Base-by-base conservation (phyloP, 1,284 basidiomycete genomes). In the Coniophora puteana region DNA sequence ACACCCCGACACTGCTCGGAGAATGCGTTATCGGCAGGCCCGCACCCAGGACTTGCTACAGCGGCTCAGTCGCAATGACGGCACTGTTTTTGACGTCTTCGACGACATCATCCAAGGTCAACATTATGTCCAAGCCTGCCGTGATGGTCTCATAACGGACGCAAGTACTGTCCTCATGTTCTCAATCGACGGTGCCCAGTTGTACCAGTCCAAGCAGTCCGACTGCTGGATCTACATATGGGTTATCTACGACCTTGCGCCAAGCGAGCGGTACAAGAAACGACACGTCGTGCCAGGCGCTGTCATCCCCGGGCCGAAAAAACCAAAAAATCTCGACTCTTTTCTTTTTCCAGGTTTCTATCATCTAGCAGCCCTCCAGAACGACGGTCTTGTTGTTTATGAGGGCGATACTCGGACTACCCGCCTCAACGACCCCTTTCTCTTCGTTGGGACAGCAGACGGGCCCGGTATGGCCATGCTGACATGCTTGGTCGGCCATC, bases 151-250 rank as follows among this genome's bases (percentile, higher is more conserved):
- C 10, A 40, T 44, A 18, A n/a, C 33, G 2, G 40, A 46, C 3
- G 43, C 54, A 21, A 56, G 67, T 37, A 52, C 54, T 8, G 25
- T 56, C 11, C 32, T 67, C 1, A 47, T 54, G 44, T 40, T 58
- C n/a, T 63, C 57, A 0, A 29, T 62, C 10, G 61, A 68, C 48
- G 61, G 63, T 13, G 55, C 57, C 1, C 65, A 66, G 45, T 53
- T 68, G 1, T 67, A 64, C 20, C 45, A 65, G 29, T 18, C 16
- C 42, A 44, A 44, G 13, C 24, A 33, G n/a, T 44, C 42, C 13
- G 38, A 44, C 18, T 40, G 38, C 14, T 44, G 43, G 43, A 33
- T 44, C 3, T 40, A 36, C 11, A 36, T 40, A 29, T 44, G 37
- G 37, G 38, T 44, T 12, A 18, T 44, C 7, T 20, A 30, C 21